These are phyloP conservation scores for Colletotrichum australisinense DNA, from an alignment of 2,329 filamentous ascomycete genomes.

Conservation along the genomic window DNA sequence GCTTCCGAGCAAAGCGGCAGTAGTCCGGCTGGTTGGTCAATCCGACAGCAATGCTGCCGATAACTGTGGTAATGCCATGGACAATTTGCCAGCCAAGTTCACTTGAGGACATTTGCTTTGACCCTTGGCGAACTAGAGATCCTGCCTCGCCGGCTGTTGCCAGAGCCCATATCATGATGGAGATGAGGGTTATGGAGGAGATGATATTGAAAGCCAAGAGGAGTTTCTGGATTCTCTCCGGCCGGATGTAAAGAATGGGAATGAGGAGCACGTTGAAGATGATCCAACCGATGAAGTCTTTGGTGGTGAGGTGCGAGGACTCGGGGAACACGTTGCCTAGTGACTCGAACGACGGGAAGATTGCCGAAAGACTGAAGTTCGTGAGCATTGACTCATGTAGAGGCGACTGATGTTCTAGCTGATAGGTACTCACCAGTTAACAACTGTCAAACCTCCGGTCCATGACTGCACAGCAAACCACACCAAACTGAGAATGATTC, in stretches of 20 bases:
- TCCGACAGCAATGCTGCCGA: slow-evolving; percentile 57
- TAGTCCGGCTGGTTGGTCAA: slow-evolving; percentile 58
- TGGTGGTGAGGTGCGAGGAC: slow-evolving; percentile 39
- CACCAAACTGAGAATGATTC: slow-evolving; percentile 52
- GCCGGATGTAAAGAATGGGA: slow-evolving; percentile 55
- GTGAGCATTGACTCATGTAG: background rate
- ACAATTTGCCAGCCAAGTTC: slow-evolving; percentile 51
- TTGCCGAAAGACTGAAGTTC: slow-evolving; percentile 38
- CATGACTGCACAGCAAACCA: slow-evolving; percentile 51
- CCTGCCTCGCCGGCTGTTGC: slow-evolving; percentile 46
- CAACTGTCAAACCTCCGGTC: slow-evolving; percentile 40
- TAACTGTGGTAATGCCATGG: slow-evolving; percentile 52
- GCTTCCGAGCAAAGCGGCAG: slow-evolving; percentile 52
- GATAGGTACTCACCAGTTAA: slow-evolving; percentile 20
- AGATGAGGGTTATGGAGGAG: slow-evolving; percentile 44
- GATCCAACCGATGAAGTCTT: slow-evolving; percentile 45
- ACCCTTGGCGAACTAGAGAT: slow-evolving; percentile 37
- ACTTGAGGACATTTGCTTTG: slow-evolving; percentile 21
- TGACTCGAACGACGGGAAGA: slow-evolving; percentile 41
- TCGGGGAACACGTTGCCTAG: slow-evolving; percentile 41
- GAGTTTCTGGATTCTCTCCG: slow-evolving; percentile 49
- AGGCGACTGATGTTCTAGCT: too few species aligned
- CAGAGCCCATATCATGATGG: slow-evolving; percentile 50
- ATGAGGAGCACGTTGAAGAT: slow-evolving; percentile 44
- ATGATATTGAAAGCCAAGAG: slow-evolving; percentile 45